Conservation (phyloP, 2,329 filamentous ascomycete genomes). For the Escovopsis weberi region DNA sequence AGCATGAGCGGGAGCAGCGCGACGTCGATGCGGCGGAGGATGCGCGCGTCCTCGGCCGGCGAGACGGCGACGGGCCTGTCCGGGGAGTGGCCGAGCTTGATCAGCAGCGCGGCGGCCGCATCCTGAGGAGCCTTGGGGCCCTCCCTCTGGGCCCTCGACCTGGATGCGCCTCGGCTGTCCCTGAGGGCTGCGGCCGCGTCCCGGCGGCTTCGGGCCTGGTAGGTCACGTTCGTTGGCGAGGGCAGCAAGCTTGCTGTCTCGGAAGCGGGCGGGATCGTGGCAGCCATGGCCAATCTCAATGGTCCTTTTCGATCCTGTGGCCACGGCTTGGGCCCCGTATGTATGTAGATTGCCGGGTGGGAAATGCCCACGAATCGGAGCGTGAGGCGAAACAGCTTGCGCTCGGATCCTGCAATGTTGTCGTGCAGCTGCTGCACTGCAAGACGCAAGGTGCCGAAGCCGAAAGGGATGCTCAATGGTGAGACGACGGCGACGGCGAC, state of each 20-base stretch:
- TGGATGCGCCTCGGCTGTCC: background rate
- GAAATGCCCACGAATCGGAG: too few species aligned
- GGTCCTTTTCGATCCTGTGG: too few species aligned
- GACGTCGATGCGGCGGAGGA: conserved; percentile 25
- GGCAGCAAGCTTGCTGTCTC: background rate
- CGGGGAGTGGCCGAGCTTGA: conserved; percentile 22
- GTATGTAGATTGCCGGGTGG: too few species aligned
- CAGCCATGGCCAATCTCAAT: conserved; percentile 1
- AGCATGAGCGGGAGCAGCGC: conserved; percentile 33
- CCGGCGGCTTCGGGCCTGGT: conserved; percentile 12
- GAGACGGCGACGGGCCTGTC: conserved; percentile 19
- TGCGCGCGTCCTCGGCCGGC: conserved; percentile 19
- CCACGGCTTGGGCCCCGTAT: too few species aligned
- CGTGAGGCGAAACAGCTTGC: too few species aligned
- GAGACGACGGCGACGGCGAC: too few species aligned
- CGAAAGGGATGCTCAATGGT: too few species aligned
- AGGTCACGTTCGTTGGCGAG: conserved; percentile 7
- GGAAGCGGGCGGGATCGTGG: background rate
- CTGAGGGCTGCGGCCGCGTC: conserved; percentile 7
- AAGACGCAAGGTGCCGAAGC: too few species aligned
- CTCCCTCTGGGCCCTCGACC: background rate
- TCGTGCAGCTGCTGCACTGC: too few species aligned
- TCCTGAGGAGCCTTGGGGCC: conserved; percentile 17
- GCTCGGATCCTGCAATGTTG: too few species aligned
- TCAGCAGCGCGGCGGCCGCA: conserved; percentile 30